Conservation (phyloP, 495 filamentous ascomycete species). For the Penicillium silybi region DNA sequence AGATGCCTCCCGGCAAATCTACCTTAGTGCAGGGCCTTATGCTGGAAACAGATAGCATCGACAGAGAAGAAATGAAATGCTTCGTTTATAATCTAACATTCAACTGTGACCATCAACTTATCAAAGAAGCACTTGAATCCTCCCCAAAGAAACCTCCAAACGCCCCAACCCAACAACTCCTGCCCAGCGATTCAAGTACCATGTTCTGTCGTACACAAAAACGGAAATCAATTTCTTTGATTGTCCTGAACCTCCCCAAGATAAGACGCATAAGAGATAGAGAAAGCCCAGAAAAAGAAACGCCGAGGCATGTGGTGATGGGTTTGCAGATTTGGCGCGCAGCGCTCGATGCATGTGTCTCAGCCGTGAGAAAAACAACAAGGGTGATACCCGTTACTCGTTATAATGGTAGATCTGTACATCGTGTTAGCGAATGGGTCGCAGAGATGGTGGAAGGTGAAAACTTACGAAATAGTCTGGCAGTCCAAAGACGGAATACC, state of each 20-base stretch:
- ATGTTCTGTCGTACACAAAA: neutral
- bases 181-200: neutral
- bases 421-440: neutral
- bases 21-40: neutral
- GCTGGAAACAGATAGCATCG: neutral
- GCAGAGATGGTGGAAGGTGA: neutral
- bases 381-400: slow-evolving; percentile 50
- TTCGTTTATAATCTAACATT: neutral
- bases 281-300: neutral
- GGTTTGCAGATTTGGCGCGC: slow-evolving; percentile 7
- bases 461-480: slow-evolving; percentile 90
- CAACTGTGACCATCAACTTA: neutral
- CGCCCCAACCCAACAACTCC: neutral
- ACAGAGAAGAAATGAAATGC: neutral
- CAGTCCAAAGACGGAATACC: slow-evolving; percentile 77
- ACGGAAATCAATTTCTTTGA: neutral
- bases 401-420: slow-evolving; percentile 84
- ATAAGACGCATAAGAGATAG: neutral
- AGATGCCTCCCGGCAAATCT: neutral
- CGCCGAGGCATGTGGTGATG: slow-evolving; percentile 4
- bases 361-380: neutral
- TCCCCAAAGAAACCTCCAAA: neutral
- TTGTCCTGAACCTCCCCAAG: neutral
- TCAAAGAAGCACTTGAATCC: neutral
- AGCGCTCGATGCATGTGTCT: slow-evolving; percentile 12